A percentile compares a stretch with the other conserved stretches of the same genome.
Evolutionary conservation across 345 rosid genomes (phyloP).

Genomic region (Crucihimalaya himalaica): DNA sequence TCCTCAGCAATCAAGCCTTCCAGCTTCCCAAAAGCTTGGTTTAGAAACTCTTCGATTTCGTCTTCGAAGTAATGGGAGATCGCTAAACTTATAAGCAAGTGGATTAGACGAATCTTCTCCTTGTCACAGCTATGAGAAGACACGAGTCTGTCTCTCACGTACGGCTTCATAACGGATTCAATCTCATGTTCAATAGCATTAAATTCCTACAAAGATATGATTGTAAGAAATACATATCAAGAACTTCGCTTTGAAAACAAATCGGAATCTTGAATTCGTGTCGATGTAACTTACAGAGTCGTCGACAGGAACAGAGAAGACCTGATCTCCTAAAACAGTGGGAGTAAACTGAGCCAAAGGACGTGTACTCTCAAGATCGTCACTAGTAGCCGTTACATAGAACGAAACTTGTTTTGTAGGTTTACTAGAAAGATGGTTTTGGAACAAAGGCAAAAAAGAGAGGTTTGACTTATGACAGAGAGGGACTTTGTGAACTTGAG

Average conservation of each 20-base stretch:
- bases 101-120: background rate
- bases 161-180: conserved; percentile 4
- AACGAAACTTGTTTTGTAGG: background rate
- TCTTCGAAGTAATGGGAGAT: background rate
- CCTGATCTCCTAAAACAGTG: conserved; percentile 20
- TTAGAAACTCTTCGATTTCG: background rate
- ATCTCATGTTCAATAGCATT: background rate
- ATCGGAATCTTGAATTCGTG: too few relatives aligned
- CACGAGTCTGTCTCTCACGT: conserved; percentile 4
- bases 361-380: conserved; percentile 22
- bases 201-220: background rate
- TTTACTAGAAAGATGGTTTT: conserved; percentile 1
- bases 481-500: background rate
- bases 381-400: background rate
- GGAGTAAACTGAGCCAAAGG: conserved; percentile 16
- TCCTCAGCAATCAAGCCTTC: background rate
- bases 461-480: background rate
- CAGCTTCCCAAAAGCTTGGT: background rate
- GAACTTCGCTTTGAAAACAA: background rate
- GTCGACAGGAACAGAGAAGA: conserved; percentile 3
- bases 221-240: background rate
- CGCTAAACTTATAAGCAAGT: background rate
- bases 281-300: background rate
- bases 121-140: background rate
- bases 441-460: background rate